These are phyloP conservation scores for Pseudogymnoascus sp. DNA, from an alignment of 2,329 filamentous ascomycete species.

Conservation along the genomic window DNA sequence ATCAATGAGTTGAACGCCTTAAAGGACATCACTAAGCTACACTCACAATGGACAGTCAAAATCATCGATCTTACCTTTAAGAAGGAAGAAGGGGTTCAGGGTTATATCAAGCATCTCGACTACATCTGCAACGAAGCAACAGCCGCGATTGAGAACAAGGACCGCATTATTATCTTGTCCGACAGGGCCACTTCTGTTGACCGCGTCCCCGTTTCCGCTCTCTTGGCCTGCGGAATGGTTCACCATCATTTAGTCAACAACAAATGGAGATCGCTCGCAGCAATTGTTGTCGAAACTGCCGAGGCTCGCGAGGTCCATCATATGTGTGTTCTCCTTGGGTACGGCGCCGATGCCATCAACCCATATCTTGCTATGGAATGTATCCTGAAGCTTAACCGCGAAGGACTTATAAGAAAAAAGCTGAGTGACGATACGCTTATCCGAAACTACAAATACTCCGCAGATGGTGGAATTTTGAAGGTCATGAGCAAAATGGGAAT, in stretches of 20 bases:
- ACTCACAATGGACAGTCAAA: conserved; percentile 79
- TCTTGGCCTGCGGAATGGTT: conserved; percentile 84
- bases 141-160: conserved; percentile 70
- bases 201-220: conserved; percentile 75
- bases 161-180: conserved; percentile 82
- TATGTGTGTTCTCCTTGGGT: conserved; percentile 96
- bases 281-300: conserved; percentile 81
- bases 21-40: conserved; percentile 63
- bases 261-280: conserved; percentile 86
- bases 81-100: conserved; percentile 71
- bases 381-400: conserved; percentile 91
- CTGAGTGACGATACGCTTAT: conserved; percentile 74
- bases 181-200: conserved; percentile 78
- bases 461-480: conserved; percentile 91
- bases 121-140: conserved; percentile 79
- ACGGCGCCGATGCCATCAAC: conserved; percentile 89
- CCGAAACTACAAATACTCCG: conserved; percentile 93
- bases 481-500: conserved; percentile 99
- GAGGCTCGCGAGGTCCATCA: conserved; percentile 97
- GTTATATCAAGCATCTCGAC: conserved; percentile 82
- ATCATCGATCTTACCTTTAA: conserved; percentile 90
- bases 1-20: conserved; percentile 86
- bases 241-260: conserved; percentile 94
- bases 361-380: conserved; percentile 95
- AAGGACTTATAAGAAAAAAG: conserved; percentile 87